Evolutionary conservation across 2,329 filamentous ascomycete species (phyloP).

Genomic region (Shiraia sp.): DNA sequence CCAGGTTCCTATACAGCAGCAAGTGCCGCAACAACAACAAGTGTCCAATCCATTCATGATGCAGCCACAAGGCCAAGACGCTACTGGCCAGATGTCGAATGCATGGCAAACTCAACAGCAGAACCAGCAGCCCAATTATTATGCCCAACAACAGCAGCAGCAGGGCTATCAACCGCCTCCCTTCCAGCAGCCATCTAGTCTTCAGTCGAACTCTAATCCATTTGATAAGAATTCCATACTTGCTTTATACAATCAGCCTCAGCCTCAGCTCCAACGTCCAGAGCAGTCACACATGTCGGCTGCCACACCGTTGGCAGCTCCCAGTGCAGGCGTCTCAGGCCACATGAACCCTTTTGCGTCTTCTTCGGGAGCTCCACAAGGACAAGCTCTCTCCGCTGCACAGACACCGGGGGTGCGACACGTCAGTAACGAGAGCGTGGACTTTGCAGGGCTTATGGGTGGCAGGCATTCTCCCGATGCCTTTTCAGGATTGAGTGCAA

Average conservation of each 20-base stretch:
- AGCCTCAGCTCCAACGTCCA: slow-evolving; percentile 52
- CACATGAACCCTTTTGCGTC: slow-evolving; percentile 62
- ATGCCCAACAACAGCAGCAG: slow-evolving; percentile 12
- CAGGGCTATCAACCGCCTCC: slow-evolving; percentile 18
- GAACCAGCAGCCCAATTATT: slow-evolving; percentile 21
- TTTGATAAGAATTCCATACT: slow-evolving; percentile 76
- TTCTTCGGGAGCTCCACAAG: slow-evolving; percentile 18
- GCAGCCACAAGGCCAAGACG: slow-evolving; percentile 20
- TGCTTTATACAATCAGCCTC: slow-evolving; percentile 70
- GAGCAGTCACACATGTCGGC: slow-evolving; percentile 38
- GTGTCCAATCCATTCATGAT: slow-evolving; percentile 27
- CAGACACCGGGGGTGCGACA: slow-evolving; percentile 44
- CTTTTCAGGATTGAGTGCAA: slow-evolving; percentile 73
- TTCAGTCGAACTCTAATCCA: slow-evolving; percentile 36
- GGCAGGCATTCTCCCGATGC: slow-evolving; percentile 79
- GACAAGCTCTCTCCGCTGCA: slow-evolving; percentile 24
- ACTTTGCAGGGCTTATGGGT: slow-evolving; percentile 62
- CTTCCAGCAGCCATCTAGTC: slow-evolving; percentile 33
- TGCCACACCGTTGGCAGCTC: slow-evolving; percentile 26
- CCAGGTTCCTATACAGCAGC: slow-evolving; percentile 26
- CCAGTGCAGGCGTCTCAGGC: slow-evolving; percentile 39
- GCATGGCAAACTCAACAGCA: slow-evolving; percentile 29
- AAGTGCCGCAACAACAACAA: slow-evolving; percentile 23
- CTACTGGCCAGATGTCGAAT: slow-evolving; percentile 20
- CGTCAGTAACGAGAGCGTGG: slow-evolving; percentile 72